Evolutionary conservation across 331 rosid genomes (phyloP), one percentile per base, ranked within the genome.

Genomic region (Ulmus americana): DNA sequence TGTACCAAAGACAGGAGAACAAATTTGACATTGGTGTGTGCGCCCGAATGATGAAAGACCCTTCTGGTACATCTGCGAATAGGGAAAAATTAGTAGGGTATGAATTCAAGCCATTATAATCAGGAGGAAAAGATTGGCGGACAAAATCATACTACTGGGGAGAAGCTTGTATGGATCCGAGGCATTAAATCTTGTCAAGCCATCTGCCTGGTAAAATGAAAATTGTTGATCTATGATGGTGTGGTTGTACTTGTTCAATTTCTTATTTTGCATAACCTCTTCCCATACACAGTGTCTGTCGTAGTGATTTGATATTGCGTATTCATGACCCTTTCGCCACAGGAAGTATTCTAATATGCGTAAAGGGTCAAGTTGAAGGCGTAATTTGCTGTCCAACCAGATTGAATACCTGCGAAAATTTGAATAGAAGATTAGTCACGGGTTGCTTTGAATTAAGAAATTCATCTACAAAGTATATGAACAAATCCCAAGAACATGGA

Each of bases 1-100:
- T 88, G 84, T 86, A 92, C 98, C 98, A 92, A 61, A 92, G 95
- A 76, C 98, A 92, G 28, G 92, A 86, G 81, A 92, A 89, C 73
- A 92, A 80, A 76, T 92, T 92, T 56, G 98, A 80, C 95, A 87
- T 85, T 41, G 97, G 90, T 52, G 97, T 90, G 76, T 90, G 97
- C 12, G 95, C 97, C 60, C 95, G 74, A 11, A 90, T 74, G 65
- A 90, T 90, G 69, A 90, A 87, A 61, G 97, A 90, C 63, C 90
- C 97, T 83, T 87, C 97, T 12, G 97, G 94, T 72, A 90, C 94
- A 82, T 85, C 95, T 90, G 81, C 70, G 65, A 64, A 70, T 38
- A 63, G 11, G 8, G 49, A 18, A 64, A 59, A 70, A 44, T 51
- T 45, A 45, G 7, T 28, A 41, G 28, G 8, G 47, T 41, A 18